Evolutionary conservation across 345 rosid genomes (phyloP).

Genomic region (Arabidopsis suecica): DNA sequence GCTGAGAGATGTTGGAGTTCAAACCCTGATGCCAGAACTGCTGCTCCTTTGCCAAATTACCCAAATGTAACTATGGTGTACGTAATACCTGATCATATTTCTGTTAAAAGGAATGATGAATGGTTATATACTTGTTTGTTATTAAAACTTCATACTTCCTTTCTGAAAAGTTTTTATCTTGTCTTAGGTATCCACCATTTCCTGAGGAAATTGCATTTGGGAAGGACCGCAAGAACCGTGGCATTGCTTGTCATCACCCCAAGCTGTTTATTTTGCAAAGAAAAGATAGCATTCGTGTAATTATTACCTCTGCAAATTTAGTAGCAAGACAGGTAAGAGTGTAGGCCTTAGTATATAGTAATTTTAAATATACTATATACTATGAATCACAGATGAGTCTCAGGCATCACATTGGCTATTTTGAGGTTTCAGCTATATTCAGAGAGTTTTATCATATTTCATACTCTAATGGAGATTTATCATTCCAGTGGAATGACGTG

Average conservation of each 20-base stretch:
- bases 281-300: slow-evolving; percentile 68
- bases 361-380: neutral
- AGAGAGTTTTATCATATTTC: slow-evolving; percentile 11
- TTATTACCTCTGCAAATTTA: slow-evolving; percentile 90
- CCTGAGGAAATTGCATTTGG: slow-evolving; percentile 91
- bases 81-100: slow-evolving; percentile 39
- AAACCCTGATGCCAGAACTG: slow-evolving; percentile 61
- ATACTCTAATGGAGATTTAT: slow-evolving; percentile 29
- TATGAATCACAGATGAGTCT: slow-evolving; percentile 17
- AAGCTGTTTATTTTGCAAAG: slow-evolving; percentile 84
- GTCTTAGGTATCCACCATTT: slow-evolving; percentile 78
- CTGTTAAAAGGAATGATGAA: neutral
- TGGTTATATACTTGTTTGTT: neutral
- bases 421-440: neutral
- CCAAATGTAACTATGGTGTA: slow-evolving; percentile 82
- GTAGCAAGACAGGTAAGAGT: slow-evolving; percentile 73
- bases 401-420: neutral
- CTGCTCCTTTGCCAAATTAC: slow-evolving; percentile 64
- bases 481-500: slow-evolving; percentile 81
- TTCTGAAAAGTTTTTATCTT: slow-evolving; percentile 26
- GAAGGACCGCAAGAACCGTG: slow-evolving; percentile 71
- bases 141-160: slow-evolving; percentile 14
- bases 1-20: slow-evolving; percentile 84
- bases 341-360: slow-evolving; percentile 21
- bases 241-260: slow-evolving; percentile 97